phyloP scores from a whole-genome alignment of 148 eudicot species.

The Oxyria digyna region DNA sequence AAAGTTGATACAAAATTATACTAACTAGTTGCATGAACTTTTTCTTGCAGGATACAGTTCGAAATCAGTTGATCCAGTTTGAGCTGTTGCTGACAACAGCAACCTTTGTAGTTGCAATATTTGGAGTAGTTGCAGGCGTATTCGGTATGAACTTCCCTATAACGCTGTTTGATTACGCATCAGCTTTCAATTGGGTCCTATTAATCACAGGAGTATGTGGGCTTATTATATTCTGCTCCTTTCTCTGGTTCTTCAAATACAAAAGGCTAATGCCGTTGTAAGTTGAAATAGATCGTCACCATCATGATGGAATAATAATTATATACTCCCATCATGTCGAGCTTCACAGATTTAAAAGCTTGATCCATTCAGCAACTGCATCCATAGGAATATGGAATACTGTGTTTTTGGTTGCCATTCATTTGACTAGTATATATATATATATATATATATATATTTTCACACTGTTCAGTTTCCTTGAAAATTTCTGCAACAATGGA shows the following conservation, averaged over 20 bases:
- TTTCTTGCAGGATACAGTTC: constrained; percentile 69
- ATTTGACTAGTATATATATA: neutral
- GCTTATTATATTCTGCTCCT: constrained; percentile 50
- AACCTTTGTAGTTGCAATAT: constrained; percentile 88
- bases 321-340: neutral
- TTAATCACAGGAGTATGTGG: constrained; percentile 58
- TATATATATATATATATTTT: neutral
- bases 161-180: constrained; percentile 42
- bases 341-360: neutral
- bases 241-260: constrained; percentile 76
- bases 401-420: neutral
- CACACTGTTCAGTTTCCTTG: neutral
- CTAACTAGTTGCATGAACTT: too few species aligned
- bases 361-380: neutral
- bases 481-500: neutral
- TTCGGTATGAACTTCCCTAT: constrained; percentile 92
- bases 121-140: constrained; percentile 87
- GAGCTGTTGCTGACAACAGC: constrained; percentile 91
- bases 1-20: neutral
- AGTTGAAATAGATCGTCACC: constrained; percentile 9
- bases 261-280: constrained; percentile 86
- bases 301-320: neutral
- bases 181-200: constrained; percentile 78
- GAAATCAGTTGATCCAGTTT: constrained; percentile 95
- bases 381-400: neutral